Evolutionary conservation across 345 rosid genomes (phyloP), one percentile per base, ranked within the genome.

Genomic region (Citrus glauca): DNA sequence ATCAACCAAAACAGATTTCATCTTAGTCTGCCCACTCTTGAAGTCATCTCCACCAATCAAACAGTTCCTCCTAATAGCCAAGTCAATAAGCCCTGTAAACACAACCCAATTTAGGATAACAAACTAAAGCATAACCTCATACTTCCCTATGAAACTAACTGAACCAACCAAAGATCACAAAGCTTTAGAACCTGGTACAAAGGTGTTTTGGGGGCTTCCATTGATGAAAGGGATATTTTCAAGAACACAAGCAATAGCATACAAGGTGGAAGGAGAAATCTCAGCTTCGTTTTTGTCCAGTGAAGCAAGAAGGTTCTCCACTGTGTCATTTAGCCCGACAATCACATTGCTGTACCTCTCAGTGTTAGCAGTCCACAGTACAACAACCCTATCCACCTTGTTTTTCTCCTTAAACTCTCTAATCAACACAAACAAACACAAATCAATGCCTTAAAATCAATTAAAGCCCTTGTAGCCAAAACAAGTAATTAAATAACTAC

Each of bases 11-110:
- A 92, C 97, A 17, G 98, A 96, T 76, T 94, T 94, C 95, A 96
- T 96, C 91, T 96, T 96, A 80, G 99, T 96, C 87, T 96, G 99
- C 74, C 99, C 99, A 85, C 98, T 96, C 88, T 96, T 96, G 87
- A 96, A 96, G 87, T 96, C 98, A 81, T 96, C 98, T 65, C 98
- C 99, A 70, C 99, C 99, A 35, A 96, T 96, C 84, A 96, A 86
- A 72, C 92, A 81, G 89, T 92, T 92, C 81, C 88, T 89, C 86
- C 82, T 81, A 24, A 94, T 90, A 38, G 98, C 98, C 86, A 96
- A 81, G 77, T 96, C 98, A 76, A 96, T 89, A n/a, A 96, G 89
- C 81, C 99, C 98, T 92, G 89, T 24, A 70, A 7, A 74, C 40
- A 72, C 57, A 57, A 3, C 35, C 57, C 8, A 69, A 63, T 11